phyloP scores from a whole-genome alignment of 192 early-diverging fungal species.

The Rhizophagus prolifer region DNA sequence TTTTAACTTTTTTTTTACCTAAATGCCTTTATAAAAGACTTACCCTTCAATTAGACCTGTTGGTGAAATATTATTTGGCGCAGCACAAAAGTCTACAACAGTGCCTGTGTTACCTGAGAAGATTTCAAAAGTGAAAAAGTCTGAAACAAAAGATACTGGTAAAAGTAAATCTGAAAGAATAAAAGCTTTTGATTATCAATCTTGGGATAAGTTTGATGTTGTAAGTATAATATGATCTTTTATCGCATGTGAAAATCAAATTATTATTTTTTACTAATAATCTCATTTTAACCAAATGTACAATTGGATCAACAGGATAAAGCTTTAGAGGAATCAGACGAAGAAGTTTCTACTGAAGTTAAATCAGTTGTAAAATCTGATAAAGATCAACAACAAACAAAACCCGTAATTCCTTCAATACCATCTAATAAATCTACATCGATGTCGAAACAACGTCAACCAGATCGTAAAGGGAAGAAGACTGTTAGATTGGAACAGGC shows the following conservation, averaged over 20 bases:
- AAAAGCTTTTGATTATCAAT: neutral
- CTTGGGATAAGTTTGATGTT: neutral
- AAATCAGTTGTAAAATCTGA: neutral
- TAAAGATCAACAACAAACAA: neutral
- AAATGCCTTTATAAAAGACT: neutral
- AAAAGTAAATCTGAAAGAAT: neutral
- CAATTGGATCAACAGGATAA: neutral
- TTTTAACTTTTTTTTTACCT: neutral
- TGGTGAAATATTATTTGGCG: neutral
- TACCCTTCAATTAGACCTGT: neutral
- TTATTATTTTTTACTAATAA: too few relatives aligned
- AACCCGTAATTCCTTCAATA: neutral
- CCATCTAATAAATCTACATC: neutral
- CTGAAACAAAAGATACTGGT: neutral
- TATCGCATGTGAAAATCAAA: too few relatives aligned
- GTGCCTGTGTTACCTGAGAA: neutral
- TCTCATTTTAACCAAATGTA: neutral
- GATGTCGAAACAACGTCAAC: neutral
- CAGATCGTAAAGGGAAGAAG: slow-evolving; percentile 28
- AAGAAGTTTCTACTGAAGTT: neutral
- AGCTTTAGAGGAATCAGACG: neutral
- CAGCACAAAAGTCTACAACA: neutral
- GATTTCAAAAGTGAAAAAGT: too few relatives aligned
- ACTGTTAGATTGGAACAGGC: slow-evolving; percentile 20
- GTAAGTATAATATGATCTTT: neutral